Evolutionary conservation across 176 grass and related monocot species (phyloP).

Genomic region (Phragmites australis): DNA sequence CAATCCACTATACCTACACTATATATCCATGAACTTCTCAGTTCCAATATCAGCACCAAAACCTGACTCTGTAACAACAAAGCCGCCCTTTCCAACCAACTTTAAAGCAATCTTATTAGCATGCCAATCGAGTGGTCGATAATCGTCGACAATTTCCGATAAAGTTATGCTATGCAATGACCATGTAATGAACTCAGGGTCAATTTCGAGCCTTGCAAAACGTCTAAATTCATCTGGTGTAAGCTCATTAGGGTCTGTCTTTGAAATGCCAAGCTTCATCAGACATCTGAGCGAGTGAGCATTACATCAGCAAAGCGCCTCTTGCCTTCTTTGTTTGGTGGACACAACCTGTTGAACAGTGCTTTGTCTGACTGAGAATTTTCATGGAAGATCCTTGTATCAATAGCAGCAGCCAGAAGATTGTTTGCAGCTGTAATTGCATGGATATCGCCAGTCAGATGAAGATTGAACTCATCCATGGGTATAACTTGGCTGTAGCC

Average conservation of each 20-base stretch:
- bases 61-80: slow-evolving; percentile 97
- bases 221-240: slow-evolving; percentile 86
- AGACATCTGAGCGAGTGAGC: slow-evolving; percentile 68
- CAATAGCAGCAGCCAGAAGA: slow-evolving; percentile 98
- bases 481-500: slow-evolving; percentile 99
- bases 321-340: slow-evolving; percentile 94
- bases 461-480: slow-evolving; percentile 99
- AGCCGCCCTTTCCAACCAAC: slow-evolving; percentile 86
- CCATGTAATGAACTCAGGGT: slow-evolving; percentile 91
- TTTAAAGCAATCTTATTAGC: slow-evolving; percentile 98
- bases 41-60: slow-evolving; percentile 99
- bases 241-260: slow-evolving; percentile 77
- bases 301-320: slow-evolving; percentile 80
- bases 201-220: slow-evolving; percentile 90
- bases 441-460: slow-evolving; percentile 95
- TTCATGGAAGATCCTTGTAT: slow-evolving; percentile 93
- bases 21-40: slow-evolving; percentile 99
- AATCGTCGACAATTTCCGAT: too few relatives aligned
- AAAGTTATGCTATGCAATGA: too few relatives aligned
- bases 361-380: slow-evolving; percentile 93
- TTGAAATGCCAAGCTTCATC: slow-evolving; percentile 83
- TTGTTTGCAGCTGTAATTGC: slow-evolving; percentile 98
- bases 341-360: slow-evolving; percentile 89
- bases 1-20: slow-evolving; percentile 93
- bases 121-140: too few relatives aligned